Evolutionary conservation across 2,329 filamentous ascomycete species (phyloP), one percentile per base, ranked within the genome.

Genomic region (Alternaria burnsii): DNA sequence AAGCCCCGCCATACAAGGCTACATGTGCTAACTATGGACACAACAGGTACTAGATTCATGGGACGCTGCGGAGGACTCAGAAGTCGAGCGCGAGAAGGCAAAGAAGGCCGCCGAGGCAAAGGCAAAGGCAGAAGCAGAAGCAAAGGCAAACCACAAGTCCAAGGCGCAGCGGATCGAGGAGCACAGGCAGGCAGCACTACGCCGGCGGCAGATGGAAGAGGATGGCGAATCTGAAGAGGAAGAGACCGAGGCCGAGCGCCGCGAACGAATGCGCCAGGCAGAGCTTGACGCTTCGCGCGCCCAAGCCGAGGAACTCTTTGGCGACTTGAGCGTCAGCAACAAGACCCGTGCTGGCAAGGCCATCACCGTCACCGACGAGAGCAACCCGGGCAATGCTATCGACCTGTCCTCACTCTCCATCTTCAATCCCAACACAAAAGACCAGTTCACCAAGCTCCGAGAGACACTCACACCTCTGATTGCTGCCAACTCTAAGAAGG

Each of bases 41-140:
- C 32, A 40, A 59, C 67, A 97, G 90, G 92, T 98, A 58, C 87
- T 97, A 75, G 95, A 99, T 62, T 94, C 92, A 34, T 99, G 95
- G 95, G 94, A 98, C 75, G 94, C 92, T 59, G 94, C 92, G 70
- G 95, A 98, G 76, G 95, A 99, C 82, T 97, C 93, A 63, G 95
- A 99, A 74, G 94, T 89, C 72, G 95, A 99, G 84, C 91, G 93
- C 73, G 94, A 97, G 81, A 99, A 98, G 85, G 92, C 88, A 28
- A 91, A 91, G 81, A 95, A 94, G 83, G 93, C 89, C 52, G 90
- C 86, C 6, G 94, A 92, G 76, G 91, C 88, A 54, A 96, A 97
- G 81, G 92, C 91, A 59, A 96, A 96, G 81, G 93, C 92, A 28
- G 93, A 94, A 0, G 94, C 91, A 44, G 92, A 93, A 73, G 93